Evolutionary conservation across 129 eudicot species (phyloP).

Genomic region (Scalesia atractyloides): DNA sequence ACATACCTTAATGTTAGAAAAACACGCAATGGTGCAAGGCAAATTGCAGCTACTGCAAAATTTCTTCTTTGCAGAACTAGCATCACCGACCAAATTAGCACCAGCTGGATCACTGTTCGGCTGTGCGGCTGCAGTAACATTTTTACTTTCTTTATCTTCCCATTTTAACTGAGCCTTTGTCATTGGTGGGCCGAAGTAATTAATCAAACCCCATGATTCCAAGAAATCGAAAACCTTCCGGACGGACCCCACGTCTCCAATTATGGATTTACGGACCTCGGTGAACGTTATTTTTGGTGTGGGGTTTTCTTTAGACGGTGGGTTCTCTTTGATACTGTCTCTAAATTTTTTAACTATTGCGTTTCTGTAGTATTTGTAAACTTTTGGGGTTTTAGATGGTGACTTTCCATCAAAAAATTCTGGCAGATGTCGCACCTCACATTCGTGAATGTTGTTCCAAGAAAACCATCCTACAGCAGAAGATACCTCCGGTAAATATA

Average conservation of each 20-base stretch:
- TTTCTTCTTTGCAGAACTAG: constrained; percentile 45
- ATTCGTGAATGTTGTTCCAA: constrained; percentile 71
- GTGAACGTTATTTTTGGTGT: constrained; percentile 70
- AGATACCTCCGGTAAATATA: constrained; percentile 15
- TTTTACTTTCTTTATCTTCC: constrained; percentile 69
- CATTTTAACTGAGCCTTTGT: constrained; percentile 52
- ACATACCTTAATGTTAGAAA: constrained; percentile 72
- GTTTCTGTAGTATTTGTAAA: constrained; percentile 79
- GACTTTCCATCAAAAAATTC: constrained; percentile 87
- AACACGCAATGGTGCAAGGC: constrained; percentile 84
- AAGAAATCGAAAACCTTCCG: constrained; percentile 77
- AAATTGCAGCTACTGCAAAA: constrained; percentile 70
- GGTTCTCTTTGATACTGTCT: constrained; percentile 42
- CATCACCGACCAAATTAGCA: constrained; percentile 28
- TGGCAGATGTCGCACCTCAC: constrained; percentile 58
- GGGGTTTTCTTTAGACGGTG: constrained; percentile 54
- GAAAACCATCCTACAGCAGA: constrained; percentile 75
- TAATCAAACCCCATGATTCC: constrained; percentile 93
- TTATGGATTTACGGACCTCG: constrained; percentile 58
- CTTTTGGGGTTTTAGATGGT: constrained; percentile 64
- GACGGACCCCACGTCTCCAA: constrained; percentile 88
- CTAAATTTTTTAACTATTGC: constrained; percentile 61
- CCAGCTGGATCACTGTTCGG: constrained; percentile 36
- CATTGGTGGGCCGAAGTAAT: constrained; percentile 58
- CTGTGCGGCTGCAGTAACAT: constrained; percentile 29